Base-by-base conservation (phyloP, 2,329 filamentous ascomycete genomes). In the Colletotrichum theobromicola region DNA sequence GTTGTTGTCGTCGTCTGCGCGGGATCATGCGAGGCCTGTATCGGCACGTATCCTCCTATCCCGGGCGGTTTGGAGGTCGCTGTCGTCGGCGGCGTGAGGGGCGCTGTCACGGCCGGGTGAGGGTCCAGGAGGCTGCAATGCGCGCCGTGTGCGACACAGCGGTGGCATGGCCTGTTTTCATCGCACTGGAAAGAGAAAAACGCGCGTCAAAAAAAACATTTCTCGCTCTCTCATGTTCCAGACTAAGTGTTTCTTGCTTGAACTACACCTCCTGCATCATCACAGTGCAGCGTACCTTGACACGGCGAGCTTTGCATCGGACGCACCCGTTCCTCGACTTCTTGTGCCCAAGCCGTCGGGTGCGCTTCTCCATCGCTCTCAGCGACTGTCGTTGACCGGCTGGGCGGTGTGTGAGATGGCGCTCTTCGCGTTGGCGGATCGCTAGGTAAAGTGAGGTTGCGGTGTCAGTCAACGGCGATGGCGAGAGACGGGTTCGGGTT, bases 121-220 rank as follows among this genome's bases (percentile, higher is more conserved):
- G 32, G 30, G 21, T 74, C 72, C 18, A 74, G 6, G 0, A 74
- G 61, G 64, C 82, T 81, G 75, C 84, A 85, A 13, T 80, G 74
- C 5, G 83, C 77, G n/a, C 79, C 78, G 70, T 85, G 84, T 58
- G 82, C 79, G 12, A 80, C 76, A 64, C 84, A 85, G 5, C 82
- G 82, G 12, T 76, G 78, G 72, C 84, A 85, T 4, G 84, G 84
- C 7, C 77, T 77, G 6, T 78, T 79, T 75, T 85, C 84, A 60
- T 85, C 83, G 37, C 72, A 74, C 72, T 74, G 32, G 21, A 50
- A 13, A 35, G 15, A 28, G 15, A 34, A 12, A 58, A n/a, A 42
- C 9, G 53, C 66, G 53, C 66, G 62, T 67, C 37, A 65, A 46
- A 10, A 50, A 28, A 30, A 34, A 21, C 15, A 34, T 62, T 55